Conservation (phyloP, 1,139 yeast species). For the Arxiozyma telluris region DNA sequence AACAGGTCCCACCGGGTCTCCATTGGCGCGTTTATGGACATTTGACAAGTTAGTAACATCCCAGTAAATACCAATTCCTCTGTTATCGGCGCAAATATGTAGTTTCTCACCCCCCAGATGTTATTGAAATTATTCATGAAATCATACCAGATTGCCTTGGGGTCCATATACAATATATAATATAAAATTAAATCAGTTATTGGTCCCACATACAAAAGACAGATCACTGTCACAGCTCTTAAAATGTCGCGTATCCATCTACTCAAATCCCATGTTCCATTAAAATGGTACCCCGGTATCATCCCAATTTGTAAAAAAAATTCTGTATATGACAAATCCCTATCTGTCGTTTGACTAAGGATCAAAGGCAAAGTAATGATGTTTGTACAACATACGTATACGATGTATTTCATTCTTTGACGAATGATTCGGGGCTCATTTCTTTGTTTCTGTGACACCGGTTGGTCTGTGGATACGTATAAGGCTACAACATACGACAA, state of each 20-base stretch:
- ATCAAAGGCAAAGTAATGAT: slow-evolving; percentile 28
- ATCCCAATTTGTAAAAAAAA: slow-evolving; percentile 25
- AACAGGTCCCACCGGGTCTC: slow-evolving; percentile 17
- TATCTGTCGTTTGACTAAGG: slow-evolving; percentile 6
- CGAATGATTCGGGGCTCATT: slow-evolving; percentile 40
- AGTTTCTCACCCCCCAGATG: slow-evolving; percentile 53
- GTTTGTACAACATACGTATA: slow-evolving; percentile 21
- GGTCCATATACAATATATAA: slow-evolving; percentile 26
- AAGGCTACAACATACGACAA: slow-evolving; percentile 23
- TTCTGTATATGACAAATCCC: neutral
- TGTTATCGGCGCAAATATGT: slow-evolving; percentile 72
- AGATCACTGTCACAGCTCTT: slow-evolving; percentile 32
- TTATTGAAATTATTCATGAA: slow-evolving; percentile 29
- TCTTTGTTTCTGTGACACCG: slow-evolving; percentile 30
- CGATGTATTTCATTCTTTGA: slow-evolving; percentile 30
- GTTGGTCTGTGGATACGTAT: slow-evolving; percentile 11
- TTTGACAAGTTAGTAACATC: slow-evolving; percentile 38
- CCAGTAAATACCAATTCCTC: slow-evolving; percentile 81
- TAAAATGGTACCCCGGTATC: slow-evolving; percentile 23
- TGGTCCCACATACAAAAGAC: slow-evolving; percentile 51
- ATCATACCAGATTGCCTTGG: slow-evolving; percentile 13
- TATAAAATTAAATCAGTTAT: slow-evolving; percentile 33
- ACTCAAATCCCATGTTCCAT: slow-evolving; percentile 11
- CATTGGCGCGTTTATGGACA: slow-evolving; percentile 31
- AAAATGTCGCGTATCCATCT: slow-evolving; percentile 24